Conservation (phyloP, 129 eudicot genomes). For the Centrapalus pauciflorus region DNA sequence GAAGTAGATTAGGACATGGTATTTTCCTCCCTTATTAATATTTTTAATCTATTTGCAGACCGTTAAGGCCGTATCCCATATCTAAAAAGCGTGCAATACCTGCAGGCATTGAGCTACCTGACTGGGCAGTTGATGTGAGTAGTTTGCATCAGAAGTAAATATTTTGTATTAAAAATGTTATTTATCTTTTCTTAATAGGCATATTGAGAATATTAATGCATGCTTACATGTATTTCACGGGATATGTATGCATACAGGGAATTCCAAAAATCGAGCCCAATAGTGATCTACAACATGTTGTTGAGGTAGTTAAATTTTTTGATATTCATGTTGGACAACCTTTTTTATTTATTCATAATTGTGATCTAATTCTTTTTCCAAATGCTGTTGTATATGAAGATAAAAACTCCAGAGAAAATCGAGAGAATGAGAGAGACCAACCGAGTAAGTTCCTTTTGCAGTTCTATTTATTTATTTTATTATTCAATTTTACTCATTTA, state of each 20-base stretch:
- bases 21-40: not conserved
- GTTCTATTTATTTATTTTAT: not conserved
- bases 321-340: not conserved
- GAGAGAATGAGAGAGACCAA: constrained; percentile 89
- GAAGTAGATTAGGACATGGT: not conserved
- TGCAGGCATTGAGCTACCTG: constrained; percentile 73
- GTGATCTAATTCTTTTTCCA: constrained; percentile 12
- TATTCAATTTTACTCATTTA: not conserved
- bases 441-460: constrained; percentile 46
- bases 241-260: constrained; percentile 42
- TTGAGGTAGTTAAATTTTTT: constrained; percentile 61
- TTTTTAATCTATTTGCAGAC: constrained; percentile 38
- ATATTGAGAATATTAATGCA: constrained; percentile 4
- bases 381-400: constrained; percentile 44
- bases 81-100: constrained; percentile 69
- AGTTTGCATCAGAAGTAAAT: not conserved
- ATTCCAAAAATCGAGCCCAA: constrained; percentile 77
- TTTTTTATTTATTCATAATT: not conserved
- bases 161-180: not conserved
- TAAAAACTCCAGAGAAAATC: constrained; percentile 83
- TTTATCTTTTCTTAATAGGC: not conserved
- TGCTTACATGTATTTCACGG: not conserved
- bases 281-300: constrained; percentile 83
- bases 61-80: constrained; percentile 79
- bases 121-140: constrained; percentile 98